Conservation (phyloP, 345 rosid species). For the Sisymbrium irio region DNA sequence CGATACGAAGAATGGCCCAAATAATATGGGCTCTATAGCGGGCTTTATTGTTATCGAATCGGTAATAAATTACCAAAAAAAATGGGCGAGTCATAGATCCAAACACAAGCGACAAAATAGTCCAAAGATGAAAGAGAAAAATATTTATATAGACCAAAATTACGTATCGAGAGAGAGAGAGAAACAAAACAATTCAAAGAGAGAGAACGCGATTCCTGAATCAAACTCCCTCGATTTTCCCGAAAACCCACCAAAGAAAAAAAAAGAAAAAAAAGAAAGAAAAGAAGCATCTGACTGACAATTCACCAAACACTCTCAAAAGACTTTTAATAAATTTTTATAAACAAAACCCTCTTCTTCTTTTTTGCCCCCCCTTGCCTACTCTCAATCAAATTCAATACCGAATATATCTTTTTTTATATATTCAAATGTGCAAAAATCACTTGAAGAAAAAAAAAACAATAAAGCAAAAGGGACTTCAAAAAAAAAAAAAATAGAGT, state of each 20-base stretch:
- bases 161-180: constrained; percentile 15
- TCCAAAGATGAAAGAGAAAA: not conserved
- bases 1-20: no score
- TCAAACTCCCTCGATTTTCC: constrained; percentile 32
- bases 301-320: constrained; percentile 34
- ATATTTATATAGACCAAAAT: not conserved
- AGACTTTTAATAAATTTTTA: no score
- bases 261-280: not conserved
- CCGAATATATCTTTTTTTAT: no score
- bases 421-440: no score
- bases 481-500: no score
- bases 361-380: no score
- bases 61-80: not conserved
- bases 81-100: not conserved
- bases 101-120: constrained; percentile 33
- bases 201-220: constrained; percentile 31
- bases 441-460: no score
- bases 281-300: constrained; percentile 47
- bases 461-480: no score
- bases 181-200: constrained; percentile 15
- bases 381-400: no score
- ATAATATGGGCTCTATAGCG: not conserved
- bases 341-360: no score
- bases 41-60: not conserved
- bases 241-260: constrained; percentile 27